phyloP scores from a whole-genome alignment of 768 basidiomycete genomes.

The Tremella fuciformis region DNA sequence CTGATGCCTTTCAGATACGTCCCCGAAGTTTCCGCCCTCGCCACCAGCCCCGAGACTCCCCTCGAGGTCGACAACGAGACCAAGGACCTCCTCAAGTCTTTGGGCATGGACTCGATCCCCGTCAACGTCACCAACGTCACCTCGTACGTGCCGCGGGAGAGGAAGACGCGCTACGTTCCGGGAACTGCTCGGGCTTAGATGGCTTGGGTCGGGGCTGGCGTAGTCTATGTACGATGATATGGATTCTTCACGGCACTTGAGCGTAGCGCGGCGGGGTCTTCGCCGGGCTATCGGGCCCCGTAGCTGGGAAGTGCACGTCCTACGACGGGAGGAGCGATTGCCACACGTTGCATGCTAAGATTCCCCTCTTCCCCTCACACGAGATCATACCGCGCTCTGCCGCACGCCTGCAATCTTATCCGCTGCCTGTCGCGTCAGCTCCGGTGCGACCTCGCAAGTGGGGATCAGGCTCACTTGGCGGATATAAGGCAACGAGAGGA shows the following conservation, averaged over 20 bases:
- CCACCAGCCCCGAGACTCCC: conserved; percentile 64
- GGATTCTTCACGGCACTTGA: too few relatives aligned
- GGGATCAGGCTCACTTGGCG: conserved; percentile 59
- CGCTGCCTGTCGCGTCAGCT: conserved; percentile 58
- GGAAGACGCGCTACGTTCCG: conserved; percentile 45
- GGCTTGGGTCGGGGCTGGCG: too few relatives aligned
- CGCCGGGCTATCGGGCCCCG: too few relatives aligned
- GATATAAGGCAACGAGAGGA: conserved; percentile 83
- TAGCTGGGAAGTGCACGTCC: too few relatives aligned
- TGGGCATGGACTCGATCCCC: conserved; percentile 91
- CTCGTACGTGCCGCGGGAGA: conserved; percentile 47
- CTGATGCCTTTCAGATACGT: conserved; percentile 56
- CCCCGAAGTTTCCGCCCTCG: conserved; percentile 92
- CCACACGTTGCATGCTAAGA: background rate
- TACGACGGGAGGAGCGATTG: too few relatives aligned
- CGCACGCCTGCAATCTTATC: conserved; percentile 78
- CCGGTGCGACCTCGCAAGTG: background rate
- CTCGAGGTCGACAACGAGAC: conserved; percentile 90
- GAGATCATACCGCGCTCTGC: conserved; percentile 53
- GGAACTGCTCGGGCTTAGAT: conserved; percentile 42
- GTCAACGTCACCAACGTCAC: conserved; percentile 69
- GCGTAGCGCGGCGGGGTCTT: too few relatives aligned
- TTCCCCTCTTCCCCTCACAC: background rate
- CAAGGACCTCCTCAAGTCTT: conserved; percentile 84
- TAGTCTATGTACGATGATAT: too few relatives aligned